Evolutionary conservation across 306 rosid species (phyloP).

Genomic region (Malus orientalis): DNA sequence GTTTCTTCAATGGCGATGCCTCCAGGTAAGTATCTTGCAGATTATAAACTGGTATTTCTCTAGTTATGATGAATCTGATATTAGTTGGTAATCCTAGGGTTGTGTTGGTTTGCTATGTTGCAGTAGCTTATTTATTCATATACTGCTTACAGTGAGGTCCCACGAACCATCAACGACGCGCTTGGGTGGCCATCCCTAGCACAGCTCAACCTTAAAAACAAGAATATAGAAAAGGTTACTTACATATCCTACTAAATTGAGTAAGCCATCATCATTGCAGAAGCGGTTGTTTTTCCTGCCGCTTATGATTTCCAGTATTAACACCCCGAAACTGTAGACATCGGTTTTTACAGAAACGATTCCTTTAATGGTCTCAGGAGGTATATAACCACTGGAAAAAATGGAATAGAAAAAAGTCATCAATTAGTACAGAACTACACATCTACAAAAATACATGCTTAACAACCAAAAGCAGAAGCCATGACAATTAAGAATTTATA

Average conservation of each 20-base stretch:
- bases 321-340: background rate
- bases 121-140: too few species aligned
- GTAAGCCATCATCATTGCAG: background rate
- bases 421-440: background rate
- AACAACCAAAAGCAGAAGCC: background rate
- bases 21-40: too few species aligned
- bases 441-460: background rate
- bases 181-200: too few species aligned
- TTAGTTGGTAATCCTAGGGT: too few species aligned
- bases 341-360: background rate
- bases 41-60: too few species aligned
- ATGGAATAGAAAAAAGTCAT: too few species aligned
- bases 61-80: too few species aligned
- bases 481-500: background rate
- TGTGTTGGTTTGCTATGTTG: too few species aligned
- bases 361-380: conserved; percentile 8
- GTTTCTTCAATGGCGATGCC: too few species aligned
- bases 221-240: background rate
- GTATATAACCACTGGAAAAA: conserved; percentile 14
- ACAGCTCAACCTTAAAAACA: conserved; percentile 1
- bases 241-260: conserved; percentile 20
- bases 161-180: too few species aligned
- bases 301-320: background rate
- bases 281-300: background rate
- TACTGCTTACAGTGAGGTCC: too few species aligned